Base-by-base conservation (phyloP, 306 rosid genomes). In the Sicyos edulis region DNA sequence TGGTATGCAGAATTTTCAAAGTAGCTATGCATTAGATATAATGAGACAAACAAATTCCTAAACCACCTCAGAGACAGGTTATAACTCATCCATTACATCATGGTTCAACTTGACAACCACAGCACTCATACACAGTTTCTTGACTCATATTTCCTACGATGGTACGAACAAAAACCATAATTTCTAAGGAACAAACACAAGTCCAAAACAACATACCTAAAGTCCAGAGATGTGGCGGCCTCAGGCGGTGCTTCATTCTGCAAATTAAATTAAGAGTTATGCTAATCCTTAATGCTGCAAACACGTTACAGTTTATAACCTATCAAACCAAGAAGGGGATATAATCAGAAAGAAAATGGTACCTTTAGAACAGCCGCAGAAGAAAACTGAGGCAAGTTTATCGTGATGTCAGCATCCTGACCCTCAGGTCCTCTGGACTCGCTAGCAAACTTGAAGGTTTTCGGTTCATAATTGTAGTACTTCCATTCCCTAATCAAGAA, bases 401-500 rank as follows among this genome's bases (percentile, higher is more conserved):
- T 73, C 26, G 61, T 67, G 57, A 53, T 70, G 32, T 73, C 54
- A n/a, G 10, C 79, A 77, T 79, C 76, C 56, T 80, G 77, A 70
- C 71, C 79, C 74, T 81, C 82, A 13, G 77, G 75, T 56, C 72
- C 82, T 60, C 82, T 88, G 24, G 52, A 61, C 52, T 77, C 79
- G 24, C 79, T 45, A 49, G 84, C 78, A 74, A 93, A 88, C 54
- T 80, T 89, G 76, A 93, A 79, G 55, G 54, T 70, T 81, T 78
- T 87, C 21, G 91, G 72, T 68, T 84, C 88, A 59, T 91, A 93
- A 53, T 78, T 80, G 76, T 85, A 93, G 78, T 82, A 79, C 60
- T 73, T 89, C 95, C 99, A 93, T 82, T 91, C 92, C 81, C 96
- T 90, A 76, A 45, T 70, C 15, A 62, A 40, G 74, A n/a, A n/a